Evolutionary conservation across 2,329 filamentous ascomycete species (phyloP), one percentile per base, ranked within the genome.

Genomic region (Zymoseptoria ardabiliae): DNA sequence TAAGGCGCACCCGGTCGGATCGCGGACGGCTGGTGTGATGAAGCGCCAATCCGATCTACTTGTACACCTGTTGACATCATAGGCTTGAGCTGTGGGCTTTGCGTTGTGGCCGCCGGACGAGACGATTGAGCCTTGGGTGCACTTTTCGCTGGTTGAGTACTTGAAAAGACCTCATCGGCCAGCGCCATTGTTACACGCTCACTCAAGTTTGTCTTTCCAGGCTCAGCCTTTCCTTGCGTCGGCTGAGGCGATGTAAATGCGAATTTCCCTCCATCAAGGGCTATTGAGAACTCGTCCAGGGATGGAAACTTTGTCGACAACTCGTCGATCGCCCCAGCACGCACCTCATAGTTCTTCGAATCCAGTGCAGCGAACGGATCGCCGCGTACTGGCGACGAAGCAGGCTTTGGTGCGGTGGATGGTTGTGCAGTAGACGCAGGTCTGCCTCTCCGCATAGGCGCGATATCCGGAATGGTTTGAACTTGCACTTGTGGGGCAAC

Each of bases 341-440:
- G 69, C 4, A 77, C 74, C 68, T 65, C 78, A 65, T 63, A 74
- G 35, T 81, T 77, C 58, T 82, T 86, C 2, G 87, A 82, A 72
- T 99, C 94, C 23, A 99, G 81, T 0, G 90, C 91, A 19, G 91
- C 91, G 72, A 97, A 99, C 0, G 94, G 94, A 73, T 99, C 94
- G 50, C 87, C 85, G 63, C 86, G 83, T 65, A 85, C 82, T 0
- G 90, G 88, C 4, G 89, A 91, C 45, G 17, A 50, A 61, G 19
- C 55, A 51, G 20, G 45, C 57, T 56, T 82, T 61, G 67, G 74
- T 77, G 73, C 72, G 75, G 63, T 74, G 67, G 68, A 65, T 3
- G 62, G 54, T 54, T 75, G 70, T 58, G 78, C 78, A 22, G 76
- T 73, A 59, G 80, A 78, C 19, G 76, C 81, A 4, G 91, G 89